Conservation (phyloP, 257 asterid genomes). For the Fraxinus cuspidata region DNA sequence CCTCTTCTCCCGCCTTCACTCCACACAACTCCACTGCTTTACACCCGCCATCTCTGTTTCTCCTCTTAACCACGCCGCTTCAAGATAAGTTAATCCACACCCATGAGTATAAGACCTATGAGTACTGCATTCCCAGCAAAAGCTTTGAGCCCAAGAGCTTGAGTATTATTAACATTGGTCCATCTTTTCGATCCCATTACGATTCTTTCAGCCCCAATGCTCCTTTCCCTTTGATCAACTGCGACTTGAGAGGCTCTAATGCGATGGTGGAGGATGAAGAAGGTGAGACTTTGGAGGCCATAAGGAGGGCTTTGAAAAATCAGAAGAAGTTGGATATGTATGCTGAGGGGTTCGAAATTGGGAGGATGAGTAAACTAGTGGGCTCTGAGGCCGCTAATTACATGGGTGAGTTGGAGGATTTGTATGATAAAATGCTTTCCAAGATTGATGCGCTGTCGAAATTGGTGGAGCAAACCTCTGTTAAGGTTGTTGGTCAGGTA, state of each 20-base stretch:
- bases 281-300: conserved; percentile 33
- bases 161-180: conserved; percentile 73
- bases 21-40: conserved; percentile 50
- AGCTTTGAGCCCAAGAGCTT: conserved; percentile 65
- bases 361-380: conserved; percentile 60
- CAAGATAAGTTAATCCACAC: conserved; percentile 82
- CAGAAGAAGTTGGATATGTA: conserved; percentile 64
- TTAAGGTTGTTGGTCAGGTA: conserved; percentile 78
- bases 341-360: conserved; percentile 67
- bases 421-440: conserved; percentile 77
- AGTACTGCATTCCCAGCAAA: conserved; percentile 35
- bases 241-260: conserved; percentile 46
- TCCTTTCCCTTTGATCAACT: conserved; percentile 60
- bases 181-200: conserved; percentile 73
- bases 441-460: conserved; percentile 64
- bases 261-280: conserved; percentile 68
- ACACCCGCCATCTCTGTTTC: conserved; percentile 65
- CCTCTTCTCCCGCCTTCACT: conserved; percentile 39
- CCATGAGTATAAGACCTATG: conserved; percentile 76
- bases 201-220: conserved; percentile 69
- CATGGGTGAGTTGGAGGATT: conserved; percentile 66
- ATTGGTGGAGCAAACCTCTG: conserved; percentile 70
- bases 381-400: conserved; percentile 54
- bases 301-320: conserved; percentile 38
- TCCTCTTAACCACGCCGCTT: conserved; percentile 75